Percentiles rank a stretch among this genome's conserved stretches.
These are phyloP conservation scores for Ogataea philodendri DNA, from an alignment of 805 yeast species.

Conservation along the genomic window DNA sequence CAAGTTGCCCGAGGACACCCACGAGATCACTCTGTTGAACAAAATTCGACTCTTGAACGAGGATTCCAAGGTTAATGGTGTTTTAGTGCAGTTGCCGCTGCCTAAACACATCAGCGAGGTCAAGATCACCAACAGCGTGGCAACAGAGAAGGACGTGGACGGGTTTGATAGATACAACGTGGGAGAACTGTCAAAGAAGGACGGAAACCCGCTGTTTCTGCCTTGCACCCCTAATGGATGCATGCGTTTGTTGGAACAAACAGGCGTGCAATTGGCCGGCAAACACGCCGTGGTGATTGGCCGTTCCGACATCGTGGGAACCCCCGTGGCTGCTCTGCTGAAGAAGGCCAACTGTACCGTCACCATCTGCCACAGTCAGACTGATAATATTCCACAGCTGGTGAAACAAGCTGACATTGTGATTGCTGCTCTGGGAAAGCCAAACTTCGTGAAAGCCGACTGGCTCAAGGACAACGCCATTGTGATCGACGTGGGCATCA, in stretches of 20 bases:
- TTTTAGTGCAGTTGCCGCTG: slow-evolving; percentile 73
- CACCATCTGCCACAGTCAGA: slow-evolving; percentile 68
- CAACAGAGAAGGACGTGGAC: slow-evolving; percentile 72
- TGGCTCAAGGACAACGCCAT: slow-evolving; percentile 70
- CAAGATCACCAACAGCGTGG: slow-evolving; percentile 62
- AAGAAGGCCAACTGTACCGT: slow-evolving; percentile 74
- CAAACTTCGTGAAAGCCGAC: slow-evolving; percentile 68
- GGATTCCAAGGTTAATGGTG: slow-evolving; percentile 63
- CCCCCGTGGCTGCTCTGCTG: slow-evolving; percentile 71
- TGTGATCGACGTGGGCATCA: slow-evolving; percentile 82
- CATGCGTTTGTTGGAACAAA: slow-evolving; percentile 57
- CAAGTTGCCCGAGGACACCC: slow-evolving; percentile 53
- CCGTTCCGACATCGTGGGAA: slow-evolving; percentile 83
- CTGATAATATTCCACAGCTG: slow-evolving; percentile 47
- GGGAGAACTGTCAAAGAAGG: slow-evolving; percentile 73
- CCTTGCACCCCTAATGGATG: slow-evolving; percentile 88
- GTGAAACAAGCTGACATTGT: slow-evolving; percentile 70
- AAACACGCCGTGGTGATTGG: slow-evolving; percentile 81
- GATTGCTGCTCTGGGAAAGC: slow-evolving; percentile 72
- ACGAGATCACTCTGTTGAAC: slow-evolving; percentile 55
- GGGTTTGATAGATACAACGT: slow-evolving; percentile 78
- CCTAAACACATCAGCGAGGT: slow-evolving; percentile 71
- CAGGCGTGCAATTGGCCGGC: slow-evolving; percentile 57
- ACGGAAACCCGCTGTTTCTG: slow-evolving; percentile 65
- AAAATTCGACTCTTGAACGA: slow-evolving; percentile 56